phyloP scores from a whole-genome alignment of 2,329 filamentous ascomycete genomes.

The Westerdykella aurantiaca region DNA sequence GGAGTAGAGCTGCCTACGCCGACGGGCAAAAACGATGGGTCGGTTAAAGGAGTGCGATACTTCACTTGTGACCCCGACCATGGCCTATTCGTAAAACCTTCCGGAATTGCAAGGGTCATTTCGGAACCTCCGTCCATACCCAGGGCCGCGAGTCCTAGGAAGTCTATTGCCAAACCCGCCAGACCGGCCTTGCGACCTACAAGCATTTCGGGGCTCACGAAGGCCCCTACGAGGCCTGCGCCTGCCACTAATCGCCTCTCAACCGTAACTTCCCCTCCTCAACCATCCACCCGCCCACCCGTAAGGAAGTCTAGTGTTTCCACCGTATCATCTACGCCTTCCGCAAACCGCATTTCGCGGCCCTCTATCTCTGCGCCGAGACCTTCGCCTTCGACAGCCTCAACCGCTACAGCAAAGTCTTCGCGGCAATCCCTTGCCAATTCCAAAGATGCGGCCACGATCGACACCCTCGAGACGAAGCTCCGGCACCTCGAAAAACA shows the following conservation, averaged over 20 bases:
- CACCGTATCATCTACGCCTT: not conserved
- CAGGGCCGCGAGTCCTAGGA: constrained; percentile 26
- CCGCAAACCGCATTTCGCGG: not conserved
- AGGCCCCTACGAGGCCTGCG: not conserved
- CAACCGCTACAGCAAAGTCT: constrained; percentile 12
- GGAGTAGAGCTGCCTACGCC: constrained; percentile 80
- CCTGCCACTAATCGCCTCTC: constrained; percentile 3
- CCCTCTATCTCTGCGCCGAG: not conserved
- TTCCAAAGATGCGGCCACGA: not conserved
- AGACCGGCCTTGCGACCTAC: too few relatives aligned
- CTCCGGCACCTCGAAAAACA: constrained; percentile 84
- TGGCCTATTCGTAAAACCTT: constrained; percentile 82
- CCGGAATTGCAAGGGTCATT: constrained; percentile 55
- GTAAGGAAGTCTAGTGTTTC: not conserved
- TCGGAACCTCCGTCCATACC: constrained; percentile 32
- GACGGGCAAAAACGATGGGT: constrained; percentile 89
- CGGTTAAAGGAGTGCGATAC: constrained; percentile 80
- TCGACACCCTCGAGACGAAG: constrained; percentile 85
- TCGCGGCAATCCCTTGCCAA: constrained; percentile 27
- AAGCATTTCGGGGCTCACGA: too few relatives aligned
- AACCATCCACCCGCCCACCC: constrained; percentile 2
- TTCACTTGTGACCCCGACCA: constrained; percentile 67
- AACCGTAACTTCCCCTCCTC: constrained; percentile 22
- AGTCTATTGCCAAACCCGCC: too few relatives aligned
- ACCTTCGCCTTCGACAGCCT: constrained; percentile 11